Base-by-base conservation (phyloP, 2,329 filamentous ascomycete genomes). In the Colletotrichum sp. region DNA sequence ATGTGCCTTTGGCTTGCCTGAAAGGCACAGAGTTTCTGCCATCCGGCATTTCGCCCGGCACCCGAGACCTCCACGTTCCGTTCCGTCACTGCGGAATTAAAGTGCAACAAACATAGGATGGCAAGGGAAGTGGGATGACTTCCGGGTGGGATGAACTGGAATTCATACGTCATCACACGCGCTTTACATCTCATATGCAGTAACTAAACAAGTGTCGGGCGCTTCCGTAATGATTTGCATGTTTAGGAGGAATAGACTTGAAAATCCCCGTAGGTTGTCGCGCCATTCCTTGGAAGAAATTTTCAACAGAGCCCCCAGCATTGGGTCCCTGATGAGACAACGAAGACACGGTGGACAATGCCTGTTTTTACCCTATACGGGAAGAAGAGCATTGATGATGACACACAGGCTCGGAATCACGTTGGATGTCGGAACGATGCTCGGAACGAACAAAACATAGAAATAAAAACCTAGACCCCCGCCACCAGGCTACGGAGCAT, bases 401-500 rank as follows among this genome's bases (percentile, higher is more conserved):
- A 44, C 62, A 26, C 18, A 64, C n/a, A 28, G 62, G 32, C 32
- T 64, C 62, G 30, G 34, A 39, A 64, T 32, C 32, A 39, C 62
- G 62, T 8, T 64, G n/a, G 22, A 26, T 18, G 13, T 64, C 62
- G 32, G 62, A 64, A 64, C 32, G n/a, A 44, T 18, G 28, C 8
- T 44, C 62, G 62, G 34, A 28, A 39, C 15, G 22, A n/a, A 39
- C 15, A 18, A 52, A 30, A 44, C 44, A 48, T 22, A 22, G 24
- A 22, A 34, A n/a, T 28, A 34, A 52, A 34, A 57, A 28, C 34
- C 12, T 18, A 28, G 3, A 22, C 59, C 72, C 72, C 72, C 70
- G 57, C 70, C 18, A n/a, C 63, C 32, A 68, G 24, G 44, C 24
- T 7, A 64, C 73, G 73, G 73, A 73, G 34, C 34, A n/a, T 75